A percentile compares a stretch with the other conserved stretches of the same genome.
These are phyloP conservation scores for Paramyrothecium sp. DNA, from an alignment of 2,329 filamentous ascomycete genomes.

Conservation along the genomic window DNA sequence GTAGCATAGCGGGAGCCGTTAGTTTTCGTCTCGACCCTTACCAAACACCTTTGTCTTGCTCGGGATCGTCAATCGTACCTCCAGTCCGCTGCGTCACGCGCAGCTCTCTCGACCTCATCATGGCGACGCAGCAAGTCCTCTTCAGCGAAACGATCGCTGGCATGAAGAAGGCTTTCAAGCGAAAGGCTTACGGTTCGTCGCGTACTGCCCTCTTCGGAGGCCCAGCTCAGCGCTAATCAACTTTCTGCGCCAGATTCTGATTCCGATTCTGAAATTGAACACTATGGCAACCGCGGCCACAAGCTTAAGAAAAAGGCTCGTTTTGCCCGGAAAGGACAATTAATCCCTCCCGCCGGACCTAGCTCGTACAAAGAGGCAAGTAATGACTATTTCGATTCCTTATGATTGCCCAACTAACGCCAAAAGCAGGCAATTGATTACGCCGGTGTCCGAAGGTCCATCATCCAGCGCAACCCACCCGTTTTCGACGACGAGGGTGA, in stretches of 20 bases:
- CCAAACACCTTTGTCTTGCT: background rate
- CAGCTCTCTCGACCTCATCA: slow-evolving; percentile 17
- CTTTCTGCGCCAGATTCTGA: slow-evolving; percentile 62
- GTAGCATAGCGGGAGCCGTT: background rate
- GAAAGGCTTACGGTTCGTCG: slow-evolving; percentile 58
- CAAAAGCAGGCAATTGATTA: slow-evolving; percentile 64
- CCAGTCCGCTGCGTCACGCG: background rate
- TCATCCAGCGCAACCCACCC: slow-evolving; percentile 72
- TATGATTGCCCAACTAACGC: slow-evolving; percentile 3
- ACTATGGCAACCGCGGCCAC: slow-evolving; percentile 71
- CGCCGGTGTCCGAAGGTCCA: slow-evolving; percentile 68
- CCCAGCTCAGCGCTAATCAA: slow-evolving; percentile 15
- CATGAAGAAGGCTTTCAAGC: slow-evolving; percentile 67
- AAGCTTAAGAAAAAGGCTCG: slow-evolving; percentile 75
- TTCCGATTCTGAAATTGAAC: slow-evolving; percentile 70
- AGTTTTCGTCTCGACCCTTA: background rate
- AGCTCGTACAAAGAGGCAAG: slow-evolving; percentile 70
- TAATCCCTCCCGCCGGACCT: slow-evolving; percentile 64
- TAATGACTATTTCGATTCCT: background rate
- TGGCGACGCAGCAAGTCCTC: slow-evolving; percentile 56
- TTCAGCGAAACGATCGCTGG: slow-evolving; percentile 66
- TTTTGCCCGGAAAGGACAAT: slow-evolving; percentile 68
- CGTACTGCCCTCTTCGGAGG: slow-evolving; percentile 3
- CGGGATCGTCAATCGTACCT: background rate
- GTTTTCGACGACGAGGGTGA: slow-evolving; percentile 77